Conservation (phyloP, 176 grass and related monocot species). For the Typha latifolia region DNA sequence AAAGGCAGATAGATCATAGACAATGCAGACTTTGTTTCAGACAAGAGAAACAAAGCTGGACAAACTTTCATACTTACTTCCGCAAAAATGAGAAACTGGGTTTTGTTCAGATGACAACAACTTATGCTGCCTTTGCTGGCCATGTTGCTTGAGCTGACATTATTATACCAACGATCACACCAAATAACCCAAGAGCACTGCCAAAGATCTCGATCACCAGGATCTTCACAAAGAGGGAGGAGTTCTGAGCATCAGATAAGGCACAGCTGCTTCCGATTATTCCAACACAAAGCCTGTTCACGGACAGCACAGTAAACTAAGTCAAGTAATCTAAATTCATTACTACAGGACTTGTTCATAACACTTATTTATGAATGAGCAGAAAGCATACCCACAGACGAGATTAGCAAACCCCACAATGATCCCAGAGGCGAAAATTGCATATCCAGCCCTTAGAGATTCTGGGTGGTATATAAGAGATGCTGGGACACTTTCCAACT, state of each 20-base stretch:
- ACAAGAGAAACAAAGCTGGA: neutral
- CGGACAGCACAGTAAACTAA: neutral
- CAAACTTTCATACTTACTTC: neutral
- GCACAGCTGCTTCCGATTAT: constrained; percentile 98
- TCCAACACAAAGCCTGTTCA: constrained; percentile 74
- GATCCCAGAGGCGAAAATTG: constrained; percentile 89
- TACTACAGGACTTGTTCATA: neutral
- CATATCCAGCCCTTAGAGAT: constrained; percentile 93
- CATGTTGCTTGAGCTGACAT: constrained; percentile 98
- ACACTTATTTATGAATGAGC: neutral
- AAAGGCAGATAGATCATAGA: neutral
- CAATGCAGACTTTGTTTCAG: neutral
- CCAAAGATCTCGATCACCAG: constrained; percentile 97
- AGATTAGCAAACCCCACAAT: constrained; percentile 98
- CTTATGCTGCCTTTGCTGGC: constrained; percentile 42
- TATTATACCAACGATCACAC: constrained; percentile 94
- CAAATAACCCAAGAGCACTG: constrained; percentile 89
- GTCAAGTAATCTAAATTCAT: neutral
- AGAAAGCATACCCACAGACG: constrained; percentile 56
- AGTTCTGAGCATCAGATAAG: constrained; percentile 94
- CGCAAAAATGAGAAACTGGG: neutral
- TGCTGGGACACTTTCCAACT: constrained; percentile 82
- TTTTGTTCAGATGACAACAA: neutral
- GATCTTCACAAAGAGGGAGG: constrained; percentile 92
- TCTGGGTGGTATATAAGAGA: constrained; percentile 58